These are phyloP conservation scores for Lepidium africanum DNA, from an alignment of 345 rosid genomes.

Conservation along the genomic window DNA sequence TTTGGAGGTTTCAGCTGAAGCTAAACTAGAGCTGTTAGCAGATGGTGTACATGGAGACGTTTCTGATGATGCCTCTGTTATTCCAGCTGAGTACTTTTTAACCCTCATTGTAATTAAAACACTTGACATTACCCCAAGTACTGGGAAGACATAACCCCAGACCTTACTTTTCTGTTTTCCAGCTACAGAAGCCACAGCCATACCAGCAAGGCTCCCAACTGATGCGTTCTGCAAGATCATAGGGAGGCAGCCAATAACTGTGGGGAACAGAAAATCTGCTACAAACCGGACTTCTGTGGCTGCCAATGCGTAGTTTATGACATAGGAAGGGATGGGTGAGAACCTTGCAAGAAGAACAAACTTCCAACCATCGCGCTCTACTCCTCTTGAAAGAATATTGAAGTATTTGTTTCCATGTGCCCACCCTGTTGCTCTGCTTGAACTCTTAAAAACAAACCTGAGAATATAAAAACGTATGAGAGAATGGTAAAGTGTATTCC, in stretches of 20 bases:
- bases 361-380: conserved; percentile 88
- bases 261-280: conserved; percentile 82
- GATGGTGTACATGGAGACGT: conserved; percentile 23
- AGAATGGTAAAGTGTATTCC: not conserved
- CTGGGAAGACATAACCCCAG: conserved; percentile 70
- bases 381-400: conserved; percentile 66
- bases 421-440: conserved; percentile 62
- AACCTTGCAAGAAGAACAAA: conserved; percentile 93
- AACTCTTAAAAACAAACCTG: conserved; percentile 72
- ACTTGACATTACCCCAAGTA: conserved; percentile 71
- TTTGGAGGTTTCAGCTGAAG: conserved; percentile 10
- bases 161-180: conserved; percentile 47
- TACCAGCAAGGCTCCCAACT: conserved; percentile 92
- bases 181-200: conserved; percentile 73
- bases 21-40: conserved; percentile 10
- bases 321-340: conserved; percentile 86
- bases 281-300: conserved; percentile 74
- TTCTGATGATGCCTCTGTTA: conserved; percentile 21
- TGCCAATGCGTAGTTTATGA: conserved; percentile 84
- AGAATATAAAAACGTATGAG: not conserved
- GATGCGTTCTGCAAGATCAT: conserved; percentile 97
- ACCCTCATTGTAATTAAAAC: conserved; percentile 67
- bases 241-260: conserved; percentile 75
- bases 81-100: conserved; percentile 58
- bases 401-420: conserved; percentile 67